Percentiles rank a stretch among this genome's conserved stretches.
These are phyloP conservation scores for Penicillium sp. DNA, from an alignment of 2,329 filamentous ascomycete genomes.

Conservation along the genomic window DNA sequence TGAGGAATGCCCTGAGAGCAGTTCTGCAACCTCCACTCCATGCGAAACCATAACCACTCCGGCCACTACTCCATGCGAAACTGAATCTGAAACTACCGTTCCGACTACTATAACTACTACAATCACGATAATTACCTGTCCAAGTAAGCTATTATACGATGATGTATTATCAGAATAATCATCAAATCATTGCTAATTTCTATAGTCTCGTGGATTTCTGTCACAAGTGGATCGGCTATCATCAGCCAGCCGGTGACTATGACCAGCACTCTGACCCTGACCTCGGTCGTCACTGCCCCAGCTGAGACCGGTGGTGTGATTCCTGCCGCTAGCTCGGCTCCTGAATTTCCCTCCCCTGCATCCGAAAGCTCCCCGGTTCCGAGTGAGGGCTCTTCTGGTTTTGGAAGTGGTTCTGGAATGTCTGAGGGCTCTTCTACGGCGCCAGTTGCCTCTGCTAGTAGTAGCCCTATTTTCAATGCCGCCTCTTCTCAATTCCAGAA, in stretches of 20 bases:
- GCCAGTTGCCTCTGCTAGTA: background rate
- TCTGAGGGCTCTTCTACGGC: background rate
- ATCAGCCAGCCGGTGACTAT: slow-evolving; percentile 24
- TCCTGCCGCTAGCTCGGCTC: background rate
- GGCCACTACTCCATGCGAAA: slow-evolving; percentile 6
- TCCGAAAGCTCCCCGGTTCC: background rate
- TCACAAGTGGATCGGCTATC: slow-evolving; percentile 22
- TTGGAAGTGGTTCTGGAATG: too few relatives aligned
- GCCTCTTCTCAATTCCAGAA: slow-evolving; percentile 20
- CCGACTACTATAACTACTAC: slow-evolving; percentile 17
- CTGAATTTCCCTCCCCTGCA: background rate
- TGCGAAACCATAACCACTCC: slow-evolving; percentile 12
- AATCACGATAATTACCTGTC: slow-evolving; percentile 31
- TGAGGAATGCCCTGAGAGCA: background rate
- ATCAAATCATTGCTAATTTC: slow-evolving; percentile 6
- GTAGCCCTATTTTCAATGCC: slow-evolving; percentile 15
- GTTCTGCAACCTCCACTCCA: slow-evolving; percentile 2
- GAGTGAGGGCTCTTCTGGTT: background rate
- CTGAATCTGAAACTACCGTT: slow-evolving; percentile 4
- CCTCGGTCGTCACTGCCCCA: slow-evolving; percentile 17
- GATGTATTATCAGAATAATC: background rate
- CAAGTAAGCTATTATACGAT: slow-evolving; percentile 20
- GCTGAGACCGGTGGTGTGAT: background rate
- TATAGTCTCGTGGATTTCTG: slow-evolving; percentile 23
- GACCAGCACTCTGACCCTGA: slow-evolving; percentile 25